Evolutionary conservation across 2,329 filamentous ascomycete species (phyloP).

Genomic region (Gremmenia infestans): DNA sequence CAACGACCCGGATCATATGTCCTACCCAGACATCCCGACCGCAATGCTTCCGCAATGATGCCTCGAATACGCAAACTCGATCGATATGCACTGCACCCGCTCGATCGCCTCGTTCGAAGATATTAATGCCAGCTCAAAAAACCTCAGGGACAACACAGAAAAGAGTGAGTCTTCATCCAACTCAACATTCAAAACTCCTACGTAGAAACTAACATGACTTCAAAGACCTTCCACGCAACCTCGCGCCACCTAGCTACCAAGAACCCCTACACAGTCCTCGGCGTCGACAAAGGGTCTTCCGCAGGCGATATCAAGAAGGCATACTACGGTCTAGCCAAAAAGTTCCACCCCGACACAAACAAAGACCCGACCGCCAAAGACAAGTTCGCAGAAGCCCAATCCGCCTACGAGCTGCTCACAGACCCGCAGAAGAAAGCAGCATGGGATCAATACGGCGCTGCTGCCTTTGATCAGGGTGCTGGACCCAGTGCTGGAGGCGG

Average conservation of each 20-base stretch:
- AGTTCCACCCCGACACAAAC: slow-evolving; percentile 96
- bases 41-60: slow-evolving; percentile 14
- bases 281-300: slow-evolving; percentile 76
- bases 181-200: neutral
- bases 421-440: slow-evolving; percentile 91
- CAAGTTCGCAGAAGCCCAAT: slow-evolving; percentile 87
- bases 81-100: slow-evolving; percentile 12
- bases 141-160: slow-evolving; percentile 8
- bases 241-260: slow-evolving; percentile 37
- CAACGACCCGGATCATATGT: slow-evolving; percentile 25
- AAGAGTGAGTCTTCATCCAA: slow-evolving; percentile 21
- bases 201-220: slow-evolving; percentile 1
- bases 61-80: slow-evolving; percentile 18
- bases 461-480: slow-evolving; percentile 74
- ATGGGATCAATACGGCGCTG: slow-evolving; percentile 84
- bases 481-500: slow-evolving; percentile 55
- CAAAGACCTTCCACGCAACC: slow-evolving; percentile 30
- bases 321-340: slow-evolving; percentile 96
- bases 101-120: slow-evolving; percentile 6
- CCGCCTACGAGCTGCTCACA: slow-evolving; percentile 88
- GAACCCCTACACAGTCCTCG: slow-evolving; percentile 84
- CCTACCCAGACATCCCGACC: slow-evolving; percentile 23
- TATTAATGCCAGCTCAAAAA: neutral
- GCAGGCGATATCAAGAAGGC: slow-evolving; percentile 93
- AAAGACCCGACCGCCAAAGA: slow-evolving; percentile 93